phyloP scores from a whole-genome alignment of 495 filamentous ascomycete genomes.

The Echria macrotheca region DNA sequence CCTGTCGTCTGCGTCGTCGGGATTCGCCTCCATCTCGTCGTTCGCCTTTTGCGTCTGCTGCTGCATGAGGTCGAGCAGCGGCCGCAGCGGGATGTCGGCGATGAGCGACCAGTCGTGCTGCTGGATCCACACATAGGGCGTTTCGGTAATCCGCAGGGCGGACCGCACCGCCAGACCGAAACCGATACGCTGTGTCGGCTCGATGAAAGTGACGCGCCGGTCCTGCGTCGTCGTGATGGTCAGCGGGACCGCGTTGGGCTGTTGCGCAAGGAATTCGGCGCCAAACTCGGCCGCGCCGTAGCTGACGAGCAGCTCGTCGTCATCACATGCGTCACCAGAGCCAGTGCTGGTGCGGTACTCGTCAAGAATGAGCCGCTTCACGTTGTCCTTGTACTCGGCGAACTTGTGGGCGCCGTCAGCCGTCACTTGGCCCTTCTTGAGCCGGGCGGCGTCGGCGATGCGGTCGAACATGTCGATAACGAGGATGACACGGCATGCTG shows the following conservation, averaged over 20 bases:
- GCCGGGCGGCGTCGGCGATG: constrained; percentile 28
- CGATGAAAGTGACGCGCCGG: constrained; percentile 35
- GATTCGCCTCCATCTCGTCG: no score
- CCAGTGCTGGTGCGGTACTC: constrained; percentile 17
- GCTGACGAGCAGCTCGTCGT: constrained; percentile 12
- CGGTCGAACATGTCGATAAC: constrained; percentile 44
- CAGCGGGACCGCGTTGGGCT: constrained; percentile 32
- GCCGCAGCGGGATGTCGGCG: constrained; percentile 31
- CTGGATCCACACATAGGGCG: constrained; percentile 45
- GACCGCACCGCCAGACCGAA: constrained; percentile 43
- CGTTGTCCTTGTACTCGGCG: constrained; percentile 36
- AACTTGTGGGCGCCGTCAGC: constrained; percentile 31
- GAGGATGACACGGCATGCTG: constrained; percentile 34
- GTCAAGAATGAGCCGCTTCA: constrained; percentile 31
- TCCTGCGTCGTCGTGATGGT: constrained; percentile 29
- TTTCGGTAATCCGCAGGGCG: constrained; percentile 34
- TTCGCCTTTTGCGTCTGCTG: constrained; percentile 13
- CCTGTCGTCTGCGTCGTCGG: not conserved
- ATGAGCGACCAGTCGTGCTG: constrained; percentile 45
- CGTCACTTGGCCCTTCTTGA: constrained; percentile 44
- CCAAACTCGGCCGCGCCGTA: constrained; percentile 38
- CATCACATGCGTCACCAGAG: not conserved
- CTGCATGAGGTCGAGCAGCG: constrained; percentile 38
- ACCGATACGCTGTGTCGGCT: constrained; percentile 36
- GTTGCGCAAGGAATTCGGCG: constrained; percentile 23